Evolutionary conservation across 2,329 filamentous ascomycete species (phyloP).

Genomic region (Pseudomassariella vexata): DNA sequence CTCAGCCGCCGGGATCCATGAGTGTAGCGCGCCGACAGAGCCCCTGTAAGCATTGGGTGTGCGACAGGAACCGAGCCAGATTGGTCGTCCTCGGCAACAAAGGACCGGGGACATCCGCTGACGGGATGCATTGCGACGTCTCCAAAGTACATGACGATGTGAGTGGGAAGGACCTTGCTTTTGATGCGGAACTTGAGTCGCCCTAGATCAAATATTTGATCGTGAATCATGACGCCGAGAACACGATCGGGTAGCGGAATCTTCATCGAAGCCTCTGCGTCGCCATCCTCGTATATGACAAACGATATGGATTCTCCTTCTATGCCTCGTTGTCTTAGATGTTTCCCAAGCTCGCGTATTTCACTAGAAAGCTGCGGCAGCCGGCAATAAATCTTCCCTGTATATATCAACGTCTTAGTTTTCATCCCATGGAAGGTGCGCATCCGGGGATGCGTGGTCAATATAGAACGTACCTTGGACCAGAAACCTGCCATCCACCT

Average conservation of each 20-base stretch:
- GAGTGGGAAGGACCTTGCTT: conserved; percentile 4
- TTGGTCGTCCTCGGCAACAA: not conserved
- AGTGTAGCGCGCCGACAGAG: conserved; percentile 1
- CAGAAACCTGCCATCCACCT: not conserved
- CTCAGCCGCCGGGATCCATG: conserved; percentile 6
- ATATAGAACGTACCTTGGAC: conserved; percentile 3
- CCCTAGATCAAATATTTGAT: conserved; percentile 2
- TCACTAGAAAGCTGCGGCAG: conserved; percentile 3
- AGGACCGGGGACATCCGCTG: conserved; percentile 5
- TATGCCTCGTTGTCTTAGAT: not conserved
- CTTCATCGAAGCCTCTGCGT: not conserved
- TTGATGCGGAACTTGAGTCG: not conserved
- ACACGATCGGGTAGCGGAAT: conserved; percentile 1
- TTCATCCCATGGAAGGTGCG: too few relatives aligned
- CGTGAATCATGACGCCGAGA: conserved; percentile 3
- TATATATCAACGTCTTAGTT: not conserved
- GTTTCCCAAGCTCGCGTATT: conserved; percentile 2
- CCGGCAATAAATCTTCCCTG: conserved; percentile 6
- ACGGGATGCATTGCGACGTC: conserved; percentile 4
- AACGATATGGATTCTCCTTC: not conserved
- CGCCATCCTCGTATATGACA: not conserved
- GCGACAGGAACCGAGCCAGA: not conserved
- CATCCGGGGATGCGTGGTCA: not conserved
- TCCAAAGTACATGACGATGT: conserved; percentile 6
- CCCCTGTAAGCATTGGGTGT: not conserved